Base-by-base conservation (phyloP, 306 rosid species). In the Ochetophila trinervis region DNA sequence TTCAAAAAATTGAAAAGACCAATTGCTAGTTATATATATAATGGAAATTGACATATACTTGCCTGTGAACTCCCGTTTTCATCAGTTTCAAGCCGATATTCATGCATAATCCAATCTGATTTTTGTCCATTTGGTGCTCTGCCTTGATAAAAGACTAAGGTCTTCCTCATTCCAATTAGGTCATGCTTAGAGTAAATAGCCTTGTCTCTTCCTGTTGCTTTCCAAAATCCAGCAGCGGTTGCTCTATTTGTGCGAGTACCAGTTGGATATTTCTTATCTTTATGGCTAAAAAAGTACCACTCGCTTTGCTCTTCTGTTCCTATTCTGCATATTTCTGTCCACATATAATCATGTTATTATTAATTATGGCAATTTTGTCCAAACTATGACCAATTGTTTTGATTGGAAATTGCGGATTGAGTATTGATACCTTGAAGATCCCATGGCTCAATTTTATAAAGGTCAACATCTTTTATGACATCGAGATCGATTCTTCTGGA, bases 21-120 rank as follows among this genome's bases (percentile, higher is more conserved):
- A n/a, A n/a, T n/a, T n/a, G n/a, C n/a, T n/a, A n/a, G n/a, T n/a
- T n/a, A n/a, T n/a, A n/a, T 27, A 27, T 27, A 27, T 27, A 1
- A 4, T 27, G 32, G 32, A 27, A 27, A 27, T 17, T 8, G 51
- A 7, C 7, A n/a, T 4, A 7, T 51, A 53, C 89, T 86, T 80
- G 73, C 97, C 90, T 91, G 96, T 8, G 97, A 82, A 53, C 95
- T 34, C 7, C 80, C 97, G 78, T 91, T 88, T 81, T 88, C 97
- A 76, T 88, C 88, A 0, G 91, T 85, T 83, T 91, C 91, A 60
- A 91, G 97, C 0, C 97, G 81, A 67, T 91, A 91, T 48, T 91
- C 97, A 34, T 91, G 97, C 97, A 91, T 91, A 17, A 91, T 91
- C 97, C 97, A 91, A 74, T 91, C 97, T 0, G 97, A 91, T n/a